A percentile compares a stretch with the other conserved stretches of the same genome.
These are phyloP conservation scores for Ganoderma lucidum DNA, from an alignment of 1,284 basidiomycete species.

Conservation along the genomic window DNA sequence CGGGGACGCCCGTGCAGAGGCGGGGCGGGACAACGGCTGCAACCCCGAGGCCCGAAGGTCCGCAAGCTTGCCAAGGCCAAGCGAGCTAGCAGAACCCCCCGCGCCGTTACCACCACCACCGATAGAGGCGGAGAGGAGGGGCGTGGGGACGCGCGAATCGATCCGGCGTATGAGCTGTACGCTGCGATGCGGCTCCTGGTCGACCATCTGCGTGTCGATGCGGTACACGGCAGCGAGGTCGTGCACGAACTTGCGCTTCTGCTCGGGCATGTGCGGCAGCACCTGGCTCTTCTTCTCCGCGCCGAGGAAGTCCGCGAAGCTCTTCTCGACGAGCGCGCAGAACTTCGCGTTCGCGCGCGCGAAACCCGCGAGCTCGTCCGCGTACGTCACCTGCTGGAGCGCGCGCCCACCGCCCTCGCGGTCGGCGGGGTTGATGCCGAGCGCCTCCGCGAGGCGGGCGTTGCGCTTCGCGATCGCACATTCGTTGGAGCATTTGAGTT, in stretches of 20 bases:
- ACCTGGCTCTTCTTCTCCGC: slow-evolving; percentile 77
- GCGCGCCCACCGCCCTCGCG: slow-evolving; percentile 38
- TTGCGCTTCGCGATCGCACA: slow-evolving; percentile 87
- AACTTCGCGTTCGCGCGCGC: slow-evolving; percentile 73
- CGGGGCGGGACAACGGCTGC: slow-evolving; percentile 31
- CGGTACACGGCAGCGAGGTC: slow-evolving; percentile 80
- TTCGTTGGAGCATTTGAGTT: slow-evolving; percentile 82
- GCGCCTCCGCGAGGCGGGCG: slow-evolving; percentile 84
- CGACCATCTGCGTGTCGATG: slow-evolving; percentile 85
- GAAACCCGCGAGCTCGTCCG: slow-evolving; percentile 67
- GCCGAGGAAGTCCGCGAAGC: slow-evolving; percentile 78
- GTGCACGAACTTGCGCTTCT: slow-evolving; percentile 82
- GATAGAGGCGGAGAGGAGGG: slow-evolving; percentile 64
- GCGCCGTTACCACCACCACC: slow-evolving; percentile 30
- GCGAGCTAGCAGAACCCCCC: slow-evolving; percentile 25
- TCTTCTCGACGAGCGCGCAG: slow-evolving; percentile 76
- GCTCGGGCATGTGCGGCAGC: slow-evolving; percentile 82
- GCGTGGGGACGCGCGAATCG: slow-evolving; percentile 80
- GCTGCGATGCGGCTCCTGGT: slow-evolving; percentile 82
- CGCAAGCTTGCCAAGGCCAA: slow-evolving; percentile 61
- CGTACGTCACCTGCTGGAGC: slow-evolving; percentile 60
- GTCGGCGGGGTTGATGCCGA: slow-evolving; percentile 74
- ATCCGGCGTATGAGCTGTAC: slow-evolving; percentile 83
- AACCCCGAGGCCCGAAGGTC: slow-evolving; percentile 51
- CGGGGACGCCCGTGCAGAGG: slow-evolving; percentile 25